Conservation (phyloP, 768 basidiomycete genomes). For the Tricholoma matsutake region DNA sequence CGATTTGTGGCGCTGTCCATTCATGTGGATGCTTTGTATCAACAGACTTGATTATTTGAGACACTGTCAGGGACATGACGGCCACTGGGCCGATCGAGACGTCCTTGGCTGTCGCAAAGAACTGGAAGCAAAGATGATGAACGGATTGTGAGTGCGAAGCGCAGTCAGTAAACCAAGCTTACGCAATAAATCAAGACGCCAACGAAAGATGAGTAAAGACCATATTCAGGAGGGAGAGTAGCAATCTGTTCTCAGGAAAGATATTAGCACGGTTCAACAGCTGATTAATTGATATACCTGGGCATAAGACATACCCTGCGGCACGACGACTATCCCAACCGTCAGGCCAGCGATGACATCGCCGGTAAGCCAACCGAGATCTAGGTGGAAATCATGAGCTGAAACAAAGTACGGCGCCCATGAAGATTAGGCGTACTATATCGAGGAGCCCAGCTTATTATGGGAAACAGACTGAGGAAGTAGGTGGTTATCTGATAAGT, state of each 20-base stretch:
- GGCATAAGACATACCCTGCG: conserved; percentile 91
- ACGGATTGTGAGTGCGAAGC: neutral
- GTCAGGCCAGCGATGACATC: conserved; percentile 91
- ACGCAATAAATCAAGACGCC: conserved; percentile 84
- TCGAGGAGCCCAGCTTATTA: conserved; percentile 78
- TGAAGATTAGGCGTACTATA: conserved; percentile 58
- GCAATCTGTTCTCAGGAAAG: conserved; percentile 55
- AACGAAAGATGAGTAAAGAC: conserved; percentile 91
- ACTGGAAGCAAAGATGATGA: conserved; percentile 35
- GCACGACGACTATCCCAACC: conserved; percentile 93
- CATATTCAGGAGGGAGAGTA: conserved; percentile 81
- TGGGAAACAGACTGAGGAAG: conserved; percentile 75
- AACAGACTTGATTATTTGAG: conserved; percentile 75
- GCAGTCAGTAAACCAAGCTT: conserved; percentile 24
- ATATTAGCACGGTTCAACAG: neutral
- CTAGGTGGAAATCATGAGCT: conserved; percentile 30
- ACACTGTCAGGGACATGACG: conserved; percentile 90
- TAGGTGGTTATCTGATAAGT: conserved; percentile 55
- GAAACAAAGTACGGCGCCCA: conserved; percentile 2
- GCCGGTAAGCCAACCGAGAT: conserved; percentile 77
- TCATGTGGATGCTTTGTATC: conserved; percentile 47
- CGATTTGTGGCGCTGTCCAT: conserved; percentile 74
- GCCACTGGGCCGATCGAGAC: conserved; percentile 99
- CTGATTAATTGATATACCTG: conserved; percentile 37
- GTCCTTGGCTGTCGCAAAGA: conserved; percentile 98